Percentiles rank a stretch among this genome's conserved stretches.
Conservation (phyloP, 225 moss, liverwort and hornwort species). For the Bryoerythrophyllum caledonicum region DNA sequence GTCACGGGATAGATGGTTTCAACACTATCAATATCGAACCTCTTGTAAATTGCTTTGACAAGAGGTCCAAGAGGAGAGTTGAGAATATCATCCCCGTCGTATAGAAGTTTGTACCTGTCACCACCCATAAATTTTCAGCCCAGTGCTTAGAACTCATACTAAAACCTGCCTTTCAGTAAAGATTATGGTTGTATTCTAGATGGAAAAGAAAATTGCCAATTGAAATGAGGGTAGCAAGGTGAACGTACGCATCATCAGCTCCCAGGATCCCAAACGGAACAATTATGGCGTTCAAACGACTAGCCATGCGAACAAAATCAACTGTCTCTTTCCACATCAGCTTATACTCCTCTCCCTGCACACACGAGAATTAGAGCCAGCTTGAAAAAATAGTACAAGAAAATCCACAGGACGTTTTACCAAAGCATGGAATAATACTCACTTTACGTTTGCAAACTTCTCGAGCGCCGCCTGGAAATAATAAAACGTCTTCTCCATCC, state of each 20-base stretch:
- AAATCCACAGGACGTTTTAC: neutral
- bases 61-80: slow-evolving; percentile 67
- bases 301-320: slow-evolving; percentile 96
- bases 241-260: slow-evolving; percentile 92
- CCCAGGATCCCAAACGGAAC: slow-evolving; percentile 88
- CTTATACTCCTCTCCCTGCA: slow-evolving; percentile 90
- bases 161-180: neutral
- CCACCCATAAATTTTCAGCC: neutral
- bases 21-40: slow-evolving; percentile 40
- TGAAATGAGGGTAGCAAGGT: neutral
- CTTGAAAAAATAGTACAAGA: neutral
- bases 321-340: slow-evolving; percentile 82
- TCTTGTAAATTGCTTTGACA: slow-evolving; percentile 45
- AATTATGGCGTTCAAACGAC: slow-evolving; percentile 81
- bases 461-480: slow-evolving; percentile 93
- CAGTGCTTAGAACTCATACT: too few relatives aligned
- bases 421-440: slow-evolving; percentile 8
- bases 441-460: slow-evolving; percentile 88
- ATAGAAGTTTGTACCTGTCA: slow-evolving; percentile 69
- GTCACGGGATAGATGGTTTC: slow-evolving; percentile 75
- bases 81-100: slow-evolving; percentile 61
- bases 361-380: neutral
- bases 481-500: slow-evolving; percentile 83
- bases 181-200: neutral
- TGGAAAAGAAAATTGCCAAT: neutral